Percentiles rank a stretch among this genome's conserved stretches.
phyloP scores from a whole-genome alignment of 1,284 basidiomycete species.

The Ceratobasidium sp. region DNA sequence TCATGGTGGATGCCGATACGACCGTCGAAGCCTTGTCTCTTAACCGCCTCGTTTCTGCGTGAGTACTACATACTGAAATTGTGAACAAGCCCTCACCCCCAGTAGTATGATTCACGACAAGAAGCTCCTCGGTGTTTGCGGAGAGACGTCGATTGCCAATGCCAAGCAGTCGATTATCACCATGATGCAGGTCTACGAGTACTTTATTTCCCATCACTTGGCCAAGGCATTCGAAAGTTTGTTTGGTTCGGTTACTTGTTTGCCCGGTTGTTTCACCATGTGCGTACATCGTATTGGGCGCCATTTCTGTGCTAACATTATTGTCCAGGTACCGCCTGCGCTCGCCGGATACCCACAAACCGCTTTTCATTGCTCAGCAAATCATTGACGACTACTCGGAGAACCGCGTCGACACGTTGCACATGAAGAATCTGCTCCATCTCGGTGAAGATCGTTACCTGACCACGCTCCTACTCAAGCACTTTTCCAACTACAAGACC shows the following conservation, averaged over 20 bases:
- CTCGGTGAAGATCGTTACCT: slow-evolving; percentile 99
- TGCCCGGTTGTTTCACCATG: slow-evolving; percentile 96
- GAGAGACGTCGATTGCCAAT: slow-evolving; percentile 90
- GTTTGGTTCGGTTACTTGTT: slow-evolving; percentile 97
- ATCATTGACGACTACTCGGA: slow-evolving; percentile 94
- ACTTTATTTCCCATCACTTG: slow-evolving; percentile 96
- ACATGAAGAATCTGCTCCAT: slow-evolving; percentile 96
- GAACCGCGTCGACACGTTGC: slow-evolving; percentile 94
- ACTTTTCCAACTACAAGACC: slow-evolving; percentile 91
- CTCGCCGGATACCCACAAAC: slow-evolving; percentile 91
- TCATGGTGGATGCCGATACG: slow-evolving; percentile 98
- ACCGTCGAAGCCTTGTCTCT: slow-evolving; percentile 85
- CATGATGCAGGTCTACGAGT: slow-evolving; percentile 99
- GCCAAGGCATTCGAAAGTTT: slow-evolving; percentile 97
- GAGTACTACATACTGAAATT: slow-evolving; percentile 49
- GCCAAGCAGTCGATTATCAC: slow-evolving; percentile 93
- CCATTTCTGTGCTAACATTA: not conserved
- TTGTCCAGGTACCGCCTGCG: slow-evolving; percentile 72
- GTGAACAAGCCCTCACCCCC: slow-evolving; percentile 6
- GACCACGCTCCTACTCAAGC: slow-evolving; percentile 93
- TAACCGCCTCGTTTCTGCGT: slow-evolving; percentile 91
- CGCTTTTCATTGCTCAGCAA: slow-evolving; percentile 85
- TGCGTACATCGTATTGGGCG: not conserved
- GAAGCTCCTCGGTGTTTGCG: slow-evolving; percentile 91
- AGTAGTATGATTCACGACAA: slow-evolving; percentile 88